phyloP scores from a whole-genome alignment of 441 rosid genomes.

The Populus trichocarpa region DNA sequence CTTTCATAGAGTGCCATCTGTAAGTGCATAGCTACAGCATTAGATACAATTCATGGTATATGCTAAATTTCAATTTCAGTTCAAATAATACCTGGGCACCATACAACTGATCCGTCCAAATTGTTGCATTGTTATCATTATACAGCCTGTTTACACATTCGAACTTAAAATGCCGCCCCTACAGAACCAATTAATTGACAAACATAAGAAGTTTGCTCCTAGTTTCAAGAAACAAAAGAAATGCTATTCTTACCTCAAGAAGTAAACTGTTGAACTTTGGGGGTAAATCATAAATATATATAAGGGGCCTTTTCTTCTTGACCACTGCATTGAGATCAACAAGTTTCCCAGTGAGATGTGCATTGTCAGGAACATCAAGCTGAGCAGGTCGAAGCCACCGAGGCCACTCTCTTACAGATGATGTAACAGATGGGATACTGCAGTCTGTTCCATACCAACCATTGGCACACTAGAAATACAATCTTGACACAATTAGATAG shows the following conservation, averaged over 20 bases:
- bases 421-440: slow-evolving; percentile 74
- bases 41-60: slow-evolving; percentile 9
- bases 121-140: slow-evolving; percentile 68
- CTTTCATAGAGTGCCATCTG: slow-evolving; percentile 97
- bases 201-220: slow-evolving; percentile 21
- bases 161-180: slow-evolving; percentile 91
- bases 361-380: slow-evolving; percentile 55
- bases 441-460: slow-evolving; percentile 97
- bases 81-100: slow-evolving; percentile 77
- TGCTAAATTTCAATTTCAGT: slow-evolving; percentile 7
- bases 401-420: slow-evolving; percentile 85
- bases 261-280: slow-evolving; percentile 89
- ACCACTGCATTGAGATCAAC: slow-evolving; percentile 56
- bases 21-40: slow-evolving; percentile 10
- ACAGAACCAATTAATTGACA: slow-evolving; percentile 24
- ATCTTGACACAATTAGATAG: slow-evolving; percentile 13
- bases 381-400: slow-evolving; percentile 92
- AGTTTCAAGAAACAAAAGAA: slow-evolving; percentile 5
- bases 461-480: slow-evolving; percentile 59
- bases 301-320: slow-evolving; percentile 82
- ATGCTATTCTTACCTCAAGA: slow-evolving; percentile 64
- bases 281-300: slow-evolving; percentile 92
- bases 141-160: slow-evolving; percentile 90
- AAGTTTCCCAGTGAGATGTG: slow-evolving; percentile 34
- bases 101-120: slow-evolving; percentile 88